Evolutionary conservation across 352 stramenopile genomes (phyloP), one percentile per base, ranked within the genome.

Genomic region (Halophytophthora batemanensis): DNA sequence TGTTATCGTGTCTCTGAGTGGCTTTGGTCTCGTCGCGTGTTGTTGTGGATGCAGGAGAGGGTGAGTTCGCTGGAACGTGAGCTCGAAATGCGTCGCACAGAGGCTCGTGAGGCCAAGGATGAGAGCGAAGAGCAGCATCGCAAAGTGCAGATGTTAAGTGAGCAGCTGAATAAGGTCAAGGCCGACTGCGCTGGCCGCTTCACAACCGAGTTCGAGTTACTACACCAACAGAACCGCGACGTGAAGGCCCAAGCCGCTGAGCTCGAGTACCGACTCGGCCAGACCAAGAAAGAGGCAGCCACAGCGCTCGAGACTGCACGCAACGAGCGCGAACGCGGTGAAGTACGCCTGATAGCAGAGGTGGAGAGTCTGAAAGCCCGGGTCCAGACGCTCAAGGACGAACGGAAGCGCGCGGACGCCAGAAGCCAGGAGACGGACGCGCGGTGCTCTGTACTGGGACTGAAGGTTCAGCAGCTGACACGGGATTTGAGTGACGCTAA

Each of bases 131-230:
- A 87, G 44, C 83, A 87, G 34, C 72, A 71, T 23, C 68, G 67
- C 10, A 82, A 85, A 39, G 73, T 81, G 8, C 69, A 86, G 35
- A 39, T 82, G 19, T 53, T 91, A 15, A 87, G 85, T 25, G 71
- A 89, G n/a, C 62, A 91, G 50, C 67, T 91, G 8, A 80, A 77
- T 42, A 88, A 88, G 51, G 78, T 87, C n/a, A 85, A 87, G 25
- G 63, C 71, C 6, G 76, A 86, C 39, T 85, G 69, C 50, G 75
- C 67, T 0, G 77, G 54, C 35, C 50, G 71, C 8, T 83, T 82
- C 19, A 70, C 67, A 6, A 71, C 48, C 28, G 76, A 87, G 28
- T 66, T 87, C 2, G 76, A 82, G 23, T 42, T 72, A 4, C 39
- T 87, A 6, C 71, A 82, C 40, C 56, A 73, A 29, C 71, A 89